Evolutionary conservation across 108 stramenopile species (phyloP).

Genomic region (Chaetoceros tenuissimus): DNA sequence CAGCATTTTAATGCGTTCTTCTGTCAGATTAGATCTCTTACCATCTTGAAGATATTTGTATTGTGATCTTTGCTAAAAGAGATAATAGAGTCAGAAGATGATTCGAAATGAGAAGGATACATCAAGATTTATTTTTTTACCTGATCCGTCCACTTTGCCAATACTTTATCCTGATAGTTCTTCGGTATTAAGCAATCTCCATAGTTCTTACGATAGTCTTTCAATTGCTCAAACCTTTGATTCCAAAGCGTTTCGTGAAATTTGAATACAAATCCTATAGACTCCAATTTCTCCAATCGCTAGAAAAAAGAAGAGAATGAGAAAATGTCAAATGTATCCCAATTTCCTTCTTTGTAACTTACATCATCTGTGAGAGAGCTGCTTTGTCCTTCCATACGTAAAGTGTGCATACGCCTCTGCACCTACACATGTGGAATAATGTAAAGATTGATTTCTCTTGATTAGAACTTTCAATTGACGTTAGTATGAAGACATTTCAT

Average conservation of each 20-base stretch:
- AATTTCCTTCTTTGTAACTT: too few species aligned
- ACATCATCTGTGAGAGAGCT: not conserved
- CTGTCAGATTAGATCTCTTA: conserved; percentile 38
- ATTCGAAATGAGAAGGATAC: too few species aligned
- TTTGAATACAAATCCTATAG: not conserved
- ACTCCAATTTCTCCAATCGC: not conserved
- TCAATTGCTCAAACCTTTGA: not conserved
- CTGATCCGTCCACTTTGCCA: not conserved
- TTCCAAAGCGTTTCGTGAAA: not conserved
- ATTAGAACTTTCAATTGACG: too few species aligned
- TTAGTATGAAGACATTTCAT: too few species aligned
- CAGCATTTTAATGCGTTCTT: conserved; percentile 44
- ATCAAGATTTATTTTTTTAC: too few species aligned
- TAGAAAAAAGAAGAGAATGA: too few species aligned
- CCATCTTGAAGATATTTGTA: conserved; percentile 32
- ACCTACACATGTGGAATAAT: too few species aligned
- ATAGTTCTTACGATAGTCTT: not conserved
- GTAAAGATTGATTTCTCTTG: too few species aligned
- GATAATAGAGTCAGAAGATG: too few species aligned
- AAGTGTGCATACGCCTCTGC: not conserved
- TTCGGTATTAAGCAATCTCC: not conserved
- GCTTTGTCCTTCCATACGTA: not conserved
- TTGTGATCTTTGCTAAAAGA: conserved; percentile 55
- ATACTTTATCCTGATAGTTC: not conserved
- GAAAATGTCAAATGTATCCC: too few species aligned